Percentiles rank a stretch among this genome's conserved stretches.
These are phyloP conservation scores for Cadophora luteo-olivacea DNA, from an alignment of 2,329 filamentous ascomycete species.

Conservation along the genomic window DNA sequence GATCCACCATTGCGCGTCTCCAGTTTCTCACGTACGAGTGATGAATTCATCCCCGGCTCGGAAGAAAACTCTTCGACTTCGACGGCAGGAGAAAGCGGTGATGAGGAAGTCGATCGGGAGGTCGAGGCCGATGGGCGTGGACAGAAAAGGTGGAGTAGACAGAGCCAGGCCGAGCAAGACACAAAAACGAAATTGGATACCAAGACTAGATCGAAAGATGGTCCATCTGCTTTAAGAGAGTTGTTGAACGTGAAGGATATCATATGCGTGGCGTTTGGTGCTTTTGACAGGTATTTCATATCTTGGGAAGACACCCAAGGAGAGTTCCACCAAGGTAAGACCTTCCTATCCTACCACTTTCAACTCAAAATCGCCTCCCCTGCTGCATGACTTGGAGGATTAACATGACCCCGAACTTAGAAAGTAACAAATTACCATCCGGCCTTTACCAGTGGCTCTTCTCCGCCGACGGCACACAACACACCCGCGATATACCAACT, in stretches of 20 bases:
- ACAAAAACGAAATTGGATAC: background rate
- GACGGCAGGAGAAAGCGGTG: background rate
- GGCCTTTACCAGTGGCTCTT: constrained; percentile 32
- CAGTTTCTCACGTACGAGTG: constrained; percentile 33
- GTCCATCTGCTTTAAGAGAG: constrained; percentile 25
- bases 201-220: constrained; percentile 28
- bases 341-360: too few species aligned
- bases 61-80: constrained; percentile 21
- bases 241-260: constrained; percentile 31
- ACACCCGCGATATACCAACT: constrained; percentile 29
- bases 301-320: constrained; percentile 35
- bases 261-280: constrained; percentile 36
- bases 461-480: constrained; percentile 15
- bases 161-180: too few species aligned
- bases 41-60: constrained; percentile 17
- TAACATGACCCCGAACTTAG: constrained; percentile 8
- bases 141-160: background rate
- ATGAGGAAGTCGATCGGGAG: background rate
- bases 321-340: constrained; percentile 34
- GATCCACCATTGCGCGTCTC: constrained; percentile 44
- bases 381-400: too few species aligned
- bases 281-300: constrained; percentile 36
- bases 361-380: too few species aligned
- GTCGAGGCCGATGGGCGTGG: background rate
- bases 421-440: constrained; percentile 30